Evolutionary conservation across 1,139 yeast species (phyloP).

Genomic region (Yamadazyma friedrichii): DNA sequence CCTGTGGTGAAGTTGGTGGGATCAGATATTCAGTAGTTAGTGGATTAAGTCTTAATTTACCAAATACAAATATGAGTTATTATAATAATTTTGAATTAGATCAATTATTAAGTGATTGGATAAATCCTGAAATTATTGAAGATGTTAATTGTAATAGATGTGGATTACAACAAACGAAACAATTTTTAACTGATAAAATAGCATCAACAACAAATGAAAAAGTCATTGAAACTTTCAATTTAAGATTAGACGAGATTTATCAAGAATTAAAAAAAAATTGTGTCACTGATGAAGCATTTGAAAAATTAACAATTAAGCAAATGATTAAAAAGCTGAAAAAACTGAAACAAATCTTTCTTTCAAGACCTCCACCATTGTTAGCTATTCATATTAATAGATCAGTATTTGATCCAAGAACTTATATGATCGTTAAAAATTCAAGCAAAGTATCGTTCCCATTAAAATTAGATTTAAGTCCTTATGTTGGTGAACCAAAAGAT

Average conservation of each 20-base stretch:
- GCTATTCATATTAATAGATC: slow-evolving; percentile 88
- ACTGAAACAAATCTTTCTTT: slow-evolving; percentile 75
- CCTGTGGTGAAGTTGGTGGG: slow-evolving; percentile 93
- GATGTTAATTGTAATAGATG: slow-evolving; percentile 94
- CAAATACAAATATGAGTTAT: slow-evolving; percentile 30
- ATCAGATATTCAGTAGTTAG: slow-evolving; percentile 78
- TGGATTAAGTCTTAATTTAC: slow-evolving; percentile 75
- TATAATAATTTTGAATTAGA: slow-evolving; percentile 47
- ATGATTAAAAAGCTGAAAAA: slow-evolving; percentile 76
- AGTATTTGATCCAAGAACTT: slow-evolving; percentile 85
- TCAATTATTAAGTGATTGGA: slow-evolving; percentile 69
- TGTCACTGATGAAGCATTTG: slow-evolving; percentile 78
- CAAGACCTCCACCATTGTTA: slow-evolving; percentile 82
- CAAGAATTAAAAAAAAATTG: slow-evolving; percentile 60
- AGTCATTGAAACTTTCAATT: slow-evolving; percentile 43
- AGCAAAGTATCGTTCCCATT: slow-evolving; percentile 78
- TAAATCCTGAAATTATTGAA: slow-evolving; percentile 77
- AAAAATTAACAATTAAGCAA: slow-evolving; percentile 68
- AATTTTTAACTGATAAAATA: slow-evolving; percentile 47
- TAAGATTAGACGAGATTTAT: slow-evolving; percentile 56
- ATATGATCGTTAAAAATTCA: slow-evolving; percentile 78
- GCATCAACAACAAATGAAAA: slow-evolving; percentile 34
- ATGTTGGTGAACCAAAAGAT: slow-evolving; percentile 67
- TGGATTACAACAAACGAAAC: slow-evolving; percentile 63
- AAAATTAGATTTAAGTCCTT: slow-evolving; percentile 62